phyloP scores from a whole-genome alignment of 2,329 filamentous ascomycete genomes.

The Ophiostoma sp. region DNA sequence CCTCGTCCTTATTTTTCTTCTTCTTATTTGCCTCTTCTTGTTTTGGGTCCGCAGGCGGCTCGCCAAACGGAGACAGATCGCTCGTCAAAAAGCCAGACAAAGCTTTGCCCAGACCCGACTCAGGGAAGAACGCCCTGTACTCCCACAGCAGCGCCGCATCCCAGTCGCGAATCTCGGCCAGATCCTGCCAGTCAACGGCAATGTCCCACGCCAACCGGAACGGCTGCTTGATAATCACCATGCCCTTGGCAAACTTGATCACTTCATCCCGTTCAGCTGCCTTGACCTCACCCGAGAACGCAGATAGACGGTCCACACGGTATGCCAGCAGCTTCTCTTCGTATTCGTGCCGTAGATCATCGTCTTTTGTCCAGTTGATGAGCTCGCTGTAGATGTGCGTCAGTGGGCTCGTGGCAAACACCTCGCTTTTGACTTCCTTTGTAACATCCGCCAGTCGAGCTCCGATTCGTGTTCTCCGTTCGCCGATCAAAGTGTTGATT shows the following conservation, averaged over 20 bases:
- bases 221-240: slow-evolving; percentile 94
- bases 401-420: slow-evolving; percentile 73
- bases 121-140: slow-evolving; percentile 81
- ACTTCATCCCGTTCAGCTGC: slow-evolving; percentile 69
- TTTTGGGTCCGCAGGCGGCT: slow-evolving; percentile 22
- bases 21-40: slow-evolving; percentile 28
- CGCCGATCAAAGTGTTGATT: slow-evolving; percentile 86
- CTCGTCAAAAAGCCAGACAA: slow-evolving; percentile 81
- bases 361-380: slow-evolving; percentile 87
- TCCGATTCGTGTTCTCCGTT: slow-evolving; percentile 83
- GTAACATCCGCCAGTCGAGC: slow-evolving; percentile 83
- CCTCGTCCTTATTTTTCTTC: slow-evolving; percentile 27
- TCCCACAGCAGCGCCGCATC: slow-evolving; percentile 76
- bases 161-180: slow-evolving; percentile 70
- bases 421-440: slow-evolving; percentile 81
- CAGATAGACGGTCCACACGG: slow-evolving; percentile 74
- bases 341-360: slow-evolving; percentile 77
- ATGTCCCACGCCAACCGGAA: slow-evolving; percentile 90
- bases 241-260: slow-evolving; percentile 76
- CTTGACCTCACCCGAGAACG: slow-evolving; percentile 68
- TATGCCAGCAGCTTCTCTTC: slow-evolving; percentile 88
- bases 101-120: slow-evolving; percentile 77
- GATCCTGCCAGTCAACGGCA: slow-evolving; percentile 83
- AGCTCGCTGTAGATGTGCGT: slow-evolving; percentile 78
- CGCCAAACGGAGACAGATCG: slow-evolving; percentile 77